Base-by-base conservation (phyloP, 2,329 filamentous ascomycete genomes). In the Microascus cirrosus region DNA sequence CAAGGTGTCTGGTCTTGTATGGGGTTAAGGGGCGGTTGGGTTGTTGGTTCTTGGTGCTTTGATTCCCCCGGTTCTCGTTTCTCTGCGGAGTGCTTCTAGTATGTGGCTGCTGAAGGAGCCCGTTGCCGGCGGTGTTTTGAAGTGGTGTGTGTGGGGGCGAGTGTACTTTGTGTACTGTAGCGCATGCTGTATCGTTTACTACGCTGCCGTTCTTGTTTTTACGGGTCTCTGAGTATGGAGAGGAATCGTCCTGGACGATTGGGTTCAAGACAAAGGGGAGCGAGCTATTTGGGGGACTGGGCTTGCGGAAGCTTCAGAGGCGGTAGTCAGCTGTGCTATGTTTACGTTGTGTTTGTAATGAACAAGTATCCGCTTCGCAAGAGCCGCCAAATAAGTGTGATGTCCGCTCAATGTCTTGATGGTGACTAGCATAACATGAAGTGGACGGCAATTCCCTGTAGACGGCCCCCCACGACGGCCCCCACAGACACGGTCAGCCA, bases 1-100 rank as follows among this genome's bases (percentile, higher is more conserved):
- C 25, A 32, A 12, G 28, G 25, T 53, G 15, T 57, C 45, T 25
- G 32, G 45, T 28, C 15, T 52, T 57, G 55, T 50, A 52, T 35
- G 55, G 34, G 45, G 45, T 52, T 52, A 52, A 24, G 22, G 34
- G 7, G 11, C 3, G 15, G 35, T 39, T 28, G 35, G 48, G 55
- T 20, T 52, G 24, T 24, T 36, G 48, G 15, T 56, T 56, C n/a
- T 50, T 13, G 7, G 20, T 15, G 7, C 25, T 50, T 50, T 50
- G 45, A 57, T 57, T 50, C 50, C 52, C 45, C 35, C 36, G 39
- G 39, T 18, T 52, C 18, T 39, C 39, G 11, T 53, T 56, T 56
- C 48, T 50, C 24, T 25, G 54, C n/a, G 8, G 35, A n/a, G 24
- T 22, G 20, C n/a, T 24, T 50, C 45, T 3, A 24, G 45, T 50